These are phyloP conservation scores for Spergularia azorica DNA, from an alignment of 179 eudicot genomes.

Conservation along the genomic window DNA sequence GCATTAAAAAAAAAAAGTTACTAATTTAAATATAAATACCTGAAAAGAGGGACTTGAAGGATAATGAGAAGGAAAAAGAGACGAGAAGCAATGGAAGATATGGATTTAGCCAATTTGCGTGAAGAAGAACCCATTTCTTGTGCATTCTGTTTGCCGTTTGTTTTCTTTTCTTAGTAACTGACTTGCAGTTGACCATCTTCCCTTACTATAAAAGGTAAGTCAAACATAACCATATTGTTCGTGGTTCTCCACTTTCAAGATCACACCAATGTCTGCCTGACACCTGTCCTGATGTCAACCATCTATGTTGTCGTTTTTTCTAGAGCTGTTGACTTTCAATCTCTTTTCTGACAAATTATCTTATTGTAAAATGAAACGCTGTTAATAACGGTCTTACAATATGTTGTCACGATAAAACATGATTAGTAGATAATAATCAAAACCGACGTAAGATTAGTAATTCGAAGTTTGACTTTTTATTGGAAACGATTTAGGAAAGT, in stretches of 20 bases:
- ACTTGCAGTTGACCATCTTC: conserved; percentile 20
- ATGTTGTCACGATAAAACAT: too few species aligned
- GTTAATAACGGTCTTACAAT: too few species aligned
- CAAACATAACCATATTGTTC: conserved; percentile 18
- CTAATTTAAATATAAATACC: conserved; percentile 27
- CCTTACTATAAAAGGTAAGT: conserved; percentile 10
- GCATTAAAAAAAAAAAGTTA: too few species aligned
- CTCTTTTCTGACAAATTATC: too few species aligned
- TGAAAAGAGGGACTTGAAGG: conserved; percentile 69
- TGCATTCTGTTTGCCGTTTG: conserved; percentile 7
- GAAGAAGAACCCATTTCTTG: conserved; percentile 46
- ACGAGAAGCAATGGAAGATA: conserved; percentile 46
- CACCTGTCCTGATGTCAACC: neutral
- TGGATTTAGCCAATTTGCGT: conserved; percentile 41
- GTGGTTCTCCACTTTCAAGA: conserved; percentile 29
- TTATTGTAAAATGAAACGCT: too few species aligned
- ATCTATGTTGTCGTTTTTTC: neutral
- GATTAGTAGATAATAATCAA: too few species aligned
- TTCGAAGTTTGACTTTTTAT: too few species aligned
- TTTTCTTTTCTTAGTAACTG: conserved; percentile 14
- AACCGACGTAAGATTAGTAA: too few species aligned
- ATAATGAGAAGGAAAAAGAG: conserved; percentile 55
- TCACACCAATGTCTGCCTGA: conserved; percentile 2
- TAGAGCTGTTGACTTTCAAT: too few species aligned
- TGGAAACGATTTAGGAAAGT: too few species aligned